Conservation (phyloP, 2,329 filamentous ascomycete species). For the Exophiala phaeomuriformis region DNA sequence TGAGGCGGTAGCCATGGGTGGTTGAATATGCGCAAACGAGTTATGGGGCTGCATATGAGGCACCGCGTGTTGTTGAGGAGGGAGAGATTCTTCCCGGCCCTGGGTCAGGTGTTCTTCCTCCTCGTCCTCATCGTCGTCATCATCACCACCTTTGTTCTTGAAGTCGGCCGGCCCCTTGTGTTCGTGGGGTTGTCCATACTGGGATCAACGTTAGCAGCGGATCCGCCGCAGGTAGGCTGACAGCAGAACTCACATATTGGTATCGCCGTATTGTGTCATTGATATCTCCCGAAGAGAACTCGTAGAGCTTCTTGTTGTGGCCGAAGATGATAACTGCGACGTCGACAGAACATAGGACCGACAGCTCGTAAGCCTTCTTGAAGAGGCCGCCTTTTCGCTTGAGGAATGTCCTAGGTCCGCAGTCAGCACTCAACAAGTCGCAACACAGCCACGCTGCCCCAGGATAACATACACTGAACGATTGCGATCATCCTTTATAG, state of each 20-base stretch:
- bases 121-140: conserved; percentile 75
- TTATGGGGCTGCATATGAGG: conserved; percentile 61
- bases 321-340: conserved; percentile 98
- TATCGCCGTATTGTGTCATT: conserved; percentile 81
- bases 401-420: conserved; percentile 68
- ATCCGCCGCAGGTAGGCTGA: neutral
- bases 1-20: conserved; percentile 76
- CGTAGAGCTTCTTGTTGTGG: conserved; percentile 97
- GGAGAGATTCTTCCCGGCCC: conserved; percentile 57
- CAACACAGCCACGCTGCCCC: conserved; percentile 2
- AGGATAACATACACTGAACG: conserved; percentile 75
- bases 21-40: conserved; percentile 71
- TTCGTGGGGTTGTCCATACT: conserved; percentile 91
- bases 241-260: conserved; percentile 65
- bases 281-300: conserved; percentile 93
- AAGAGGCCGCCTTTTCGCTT: conserved; percentile 98
- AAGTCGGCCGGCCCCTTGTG: conserved; percentile 95
- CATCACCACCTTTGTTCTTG: conserved; percentile 66
- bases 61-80: conserved; percentile 41
- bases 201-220: conserved; percentile 12
- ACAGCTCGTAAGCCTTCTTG: conserved; percentile 98
- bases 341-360: conserved; percentile 94
- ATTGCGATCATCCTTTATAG: conserved; percentile 97
- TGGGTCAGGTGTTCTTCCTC: conserved; percentile 49
- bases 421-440: conserved; percentile 3